Base-by-base conservation (phyloP, 352 stramenopile genomes). In the Albugo laibachii region DNA sequence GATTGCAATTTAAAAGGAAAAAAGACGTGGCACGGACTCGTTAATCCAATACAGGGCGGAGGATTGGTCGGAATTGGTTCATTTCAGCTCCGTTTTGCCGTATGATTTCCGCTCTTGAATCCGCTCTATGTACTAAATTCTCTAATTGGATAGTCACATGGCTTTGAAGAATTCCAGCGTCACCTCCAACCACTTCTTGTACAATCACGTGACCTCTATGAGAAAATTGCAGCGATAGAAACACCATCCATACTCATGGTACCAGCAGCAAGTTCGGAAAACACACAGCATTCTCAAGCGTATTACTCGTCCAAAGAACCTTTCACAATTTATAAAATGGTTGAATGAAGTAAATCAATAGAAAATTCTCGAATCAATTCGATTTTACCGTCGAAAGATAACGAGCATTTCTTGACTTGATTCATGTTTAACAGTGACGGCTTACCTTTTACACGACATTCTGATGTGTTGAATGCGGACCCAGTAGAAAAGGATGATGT, bases 361-460 rank as follows among this genome's bases (percentile, higher is more conserved):
- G 24, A 31, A 31, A 31, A 31, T 31, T 31, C 24, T 31, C 24
- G 24, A 31, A 31, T 3, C 8, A 31, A 3, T 31, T 31, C 24
- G 24, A 31, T 31, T 10, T n/a, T n/a, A n/a, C n/a, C n/a, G 8
- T 31, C 24, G 24, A 3, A 10, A 10, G 24, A 31, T 8, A 31
- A 8, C 24, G 24, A 10, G 3, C 8, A 31, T 3, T 31, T 31
- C 24, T 31, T 31, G 24, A 31, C 8, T 31, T 31, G 24, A 37
- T 18, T n/a, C 4, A 83, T 82, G 71, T 87, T 89, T 53, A 65
- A 68, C 51, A 69, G 68, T 54, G 66, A 83, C 20, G 54, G 51
- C 36, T 56, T 79, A 38, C 76, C 77, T 8, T 86, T 86, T 59
- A 69, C 65, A 39, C 69, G 74, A 37, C 77, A 89, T 61, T 81